phyloP scores from a whole-genome alignment of 306 rosid genomes.

The Echinosophora koreensis region DNA sequence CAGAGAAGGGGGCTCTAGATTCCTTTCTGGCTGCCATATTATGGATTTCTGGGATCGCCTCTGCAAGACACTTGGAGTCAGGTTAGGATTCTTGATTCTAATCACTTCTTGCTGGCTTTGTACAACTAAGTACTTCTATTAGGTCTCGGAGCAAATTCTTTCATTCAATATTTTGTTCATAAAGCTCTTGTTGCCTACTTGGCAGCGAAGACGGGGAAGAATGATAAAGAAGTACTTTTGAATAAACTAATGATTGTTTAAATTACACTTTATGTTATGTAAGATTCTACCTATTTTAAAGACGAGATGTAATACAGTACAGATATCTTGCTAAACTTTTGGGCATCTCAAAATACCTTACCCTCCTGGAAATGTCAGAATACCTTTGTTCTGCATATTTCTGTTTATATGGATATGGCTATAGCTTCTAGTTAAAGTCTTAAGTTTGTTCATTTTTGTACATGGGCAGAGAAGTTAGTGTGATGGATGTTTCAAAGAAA shows the following conservation, averaged over 20 bases:
- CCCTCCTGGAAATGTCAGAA: conserved; percentile 18
- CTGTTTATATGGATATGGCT: conserved; percentile 17
- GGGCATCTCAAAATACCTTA: conserved; percentile 30
- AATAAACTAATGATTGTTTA: conserved; percentile 6
- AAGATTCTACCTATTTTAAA: conserved; percentile 32
- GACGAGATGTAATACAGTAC: background rate
- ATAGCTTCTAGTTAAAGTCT: conserved; percentile 35
- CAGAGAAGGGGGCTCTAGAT: conserved; percentile 91
- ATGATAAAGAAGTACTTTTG: conserved; percentile 6
- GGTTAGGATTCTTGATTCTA: conserved; percentile 57
- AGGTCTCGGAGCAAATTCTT: conserved; percentile 31
- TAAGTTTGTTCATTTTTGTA: conserved; percentile 35
- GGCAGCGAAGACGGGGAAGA: conserved; percentile 13
- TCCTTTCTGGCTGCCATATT: conserved; percentile 86
- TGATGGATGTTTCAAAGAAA: conserved; percentile 98
- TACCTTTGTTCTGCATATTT: conserved; percentile 23
- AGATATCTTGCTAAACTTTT: background rate
- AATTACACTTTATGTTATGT: conserved; percentile 10
- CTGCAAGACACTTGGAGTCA: conserved; percentile 85
- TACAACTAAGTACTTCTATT: background rate
- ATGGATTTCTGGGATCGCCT: conserved; percentile 98
- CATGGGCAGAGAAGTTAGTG: conserved; percentile 78
- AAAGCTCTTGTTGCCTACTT: conserved; percentile 18
- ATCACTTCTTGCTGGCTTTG: background rate
- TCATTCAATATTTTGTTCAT: conserved; percentile 10